Percentiles rank a stretch among this genome's conserved stretches.
These are phyloP conservation scores for Solidago caesia DNA, from an alignment of 129 eudicot species.

Conservation along the genomic window DNA sequence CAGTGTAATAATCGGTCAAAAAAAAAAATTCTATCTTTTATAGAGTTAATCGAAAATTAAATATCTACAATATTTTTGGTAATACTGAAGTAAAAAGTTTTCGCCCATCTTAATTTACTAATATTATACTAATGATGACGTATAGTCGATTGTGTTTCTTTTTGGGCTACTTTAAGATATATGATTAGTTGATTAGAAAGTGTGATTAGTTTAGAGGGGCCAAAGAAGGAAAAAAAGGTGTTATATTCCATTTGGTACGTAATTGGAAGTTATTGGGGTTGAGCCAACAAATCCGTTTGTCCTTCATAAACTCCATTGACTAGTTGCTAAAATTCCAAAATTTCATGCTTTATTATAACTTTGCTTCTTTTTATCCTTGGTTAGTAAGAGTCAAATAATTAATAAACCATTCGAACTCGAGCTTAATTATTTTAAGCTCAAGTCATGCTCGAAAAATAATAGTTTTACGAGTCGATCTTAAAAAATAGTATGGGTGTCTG, in stretches of 20 bases:
- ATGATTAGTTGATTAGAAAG: constrained; percentile 35
- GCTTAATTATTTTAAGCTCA: too few species aligned
- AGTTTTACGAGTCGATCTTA: too few species aligned
- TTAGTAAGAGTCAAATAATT: background rate
- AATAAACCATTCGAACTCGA: too few species aligned
- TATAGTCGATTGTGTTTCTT: background rate
- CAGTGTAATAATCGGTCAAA: too few species aligned
- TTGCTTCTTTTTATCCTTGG: constrained; percentile 13
- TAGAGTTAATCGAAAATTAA: too few species aligned
- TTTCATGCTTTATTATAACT: constrained; percentile 15
- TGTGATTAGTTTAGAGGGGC: constrained; percentile 25
- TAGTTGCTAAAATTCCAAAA: constrained; percentile 21
- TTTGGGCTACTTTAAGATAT: constrained; percentile 19
- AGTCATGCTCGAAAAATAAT: too few species aligned
- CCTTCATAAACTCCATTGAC: constrained; percentile 33
- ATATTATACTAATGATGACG: too few species aligned
- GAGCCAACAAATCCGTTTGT: constrained; percentile 51
- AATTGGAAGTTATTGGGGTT: constrained; percentile 38
- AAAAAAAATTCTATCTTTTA: too few species aligned
- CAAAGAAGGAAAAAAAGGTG: constrained; percentile 3
- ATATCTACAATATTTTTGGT: too few species aligned
- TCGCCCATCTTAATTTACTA: too few species aligned
- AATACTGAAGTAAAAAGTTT: too few species aligned
- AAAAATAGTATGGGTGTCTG: too few species aligned
- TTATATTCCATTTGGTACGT: constrained; percentile 33